phyloP scores from a whole-genome alignment of 139 green algal genomes.

The Closterium sp. region DNA sequence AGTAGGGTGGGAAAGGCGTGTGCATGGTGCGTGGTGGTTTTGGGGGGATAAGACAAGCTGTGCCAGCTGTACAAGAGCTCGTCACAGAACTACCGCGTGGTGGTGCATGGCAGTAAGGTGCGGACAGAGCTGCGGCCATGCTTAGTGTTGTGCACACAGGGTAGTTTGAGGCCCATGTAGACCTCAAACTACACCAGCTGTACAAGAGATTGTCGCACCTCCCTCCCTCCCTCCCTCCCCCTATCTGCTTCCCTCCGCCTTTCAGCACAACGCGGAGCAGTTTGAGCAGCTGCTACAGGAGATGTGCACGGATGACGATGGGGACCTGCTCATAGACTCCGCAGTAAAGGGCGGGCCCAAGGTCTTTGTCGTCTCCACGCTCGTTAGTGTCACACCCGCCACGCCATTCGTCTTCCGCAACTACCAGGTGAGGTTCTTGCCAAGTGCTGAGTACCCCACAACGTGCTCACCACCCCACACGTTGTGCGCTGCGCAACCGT shows the following conservation, averaged over 20 bases:
- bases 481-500: too few relatives aligned
- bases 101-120: conserved; percentile 75
- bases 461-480: too few relatives aligned
- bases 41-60: conserved; percentile 26
- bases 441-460: conserved; percentile 25
- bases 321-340: conserved; percentile 40
- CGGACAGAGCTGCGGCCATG: too few relatives aligned
- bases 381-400: conserved; percentile 73
- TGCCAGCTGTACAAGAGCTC: conserved; percentile 64
- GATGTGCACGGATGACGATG: conserved; percentile 64
- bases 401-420: conserved; percentile 86
- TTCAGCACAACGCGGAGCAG: conserved; percentile 79
- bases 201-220: conserved; percentile 58
- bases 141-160: too few relatives aligned
- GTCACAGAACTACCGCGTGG: conserved; percentile 65
- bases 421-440: conserved; percentile 76
- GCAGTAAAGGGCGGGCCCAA: conserved; percentile 38
- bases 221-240: too few relatives aligned
- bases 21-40: neutral
- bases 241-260: too few relatives aligned
- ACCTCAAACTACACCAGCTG: conserved; percentile 58
- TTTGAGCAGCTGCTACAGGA: conserved; percentile 74
- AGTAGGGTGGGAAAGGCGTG: too few relatives aligned
- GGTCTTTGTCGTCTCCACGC: conserved; percentile 73
- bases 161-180: conserved; percentile 89